A percentile compares a stretch with the other conserved stretches of the same genome.
These are phyloP conservation scores for Fusarium subglutinans DNA, from an alignment of 2,329 filamentous ascomycete species.

Conservation along the genomic window DNA sequence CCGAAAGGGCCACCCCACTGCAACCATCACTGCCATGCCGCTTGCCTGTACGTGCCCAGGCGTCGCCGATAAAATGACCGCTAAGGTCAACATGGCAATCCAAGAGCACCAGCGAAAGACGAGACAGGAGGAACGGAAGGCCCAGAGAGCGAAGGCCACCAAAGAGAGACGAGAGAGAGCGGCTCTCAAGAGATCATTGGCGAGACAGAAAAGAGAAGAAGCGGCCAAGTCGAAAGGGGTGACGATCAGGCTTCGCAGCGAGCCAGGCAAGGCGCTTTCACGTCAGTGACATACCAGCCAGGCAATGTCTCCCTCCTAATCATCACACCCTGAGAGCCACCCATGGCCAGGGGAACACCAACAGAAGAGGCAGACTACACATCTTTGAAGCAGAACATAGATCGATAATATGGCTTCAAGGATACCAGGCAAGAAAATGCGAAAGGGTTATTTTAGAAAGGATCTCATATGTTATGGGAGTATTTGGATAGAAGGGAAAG, in stretches of 20 bases:
- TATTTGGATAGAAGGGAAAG: not conserved
- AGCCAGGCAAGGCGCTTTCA: not conserved
- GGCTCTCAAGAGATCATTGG: not conserved
- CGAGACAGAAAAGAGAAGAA: not conserved
- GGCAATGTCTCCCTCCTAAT: not conserved
- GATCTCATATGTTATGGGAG: not conserved
- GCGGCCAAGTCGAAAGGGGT: not conserved
- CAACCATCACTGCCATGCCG: not conserved
- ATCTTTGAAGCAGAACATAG: not conserved
- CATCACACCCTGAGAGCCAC: fast-evolving
- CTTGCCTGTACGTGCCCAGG: not conserved
- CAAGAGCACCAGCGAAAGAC: not conserved
- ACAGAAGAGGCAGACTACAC: not conserved
- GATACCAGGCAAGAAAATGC: not conserved
- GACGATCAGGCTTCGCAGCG: not conserved
- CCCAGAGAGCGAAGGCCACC: not conserved
- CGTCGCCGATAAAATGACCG: not conserved
- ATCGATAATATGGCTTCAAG: not conserved
- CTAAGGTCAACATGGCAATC: not conserved
- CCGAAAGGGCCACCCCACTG: not conserved
- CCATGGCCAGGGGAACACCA: not conserved
- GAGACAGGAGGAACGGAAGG: not conserved
- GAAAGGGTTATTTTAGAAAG: not conserved
- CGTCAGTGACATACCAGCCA: not conserved
- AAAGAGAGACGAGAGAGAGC: not conserved